Evolutionary conservation across 1,139 yeast species (phyloP), one percentile per base, ranked within the genome.

Genomic region (Cylindricascospora bacillispora): DNA sequence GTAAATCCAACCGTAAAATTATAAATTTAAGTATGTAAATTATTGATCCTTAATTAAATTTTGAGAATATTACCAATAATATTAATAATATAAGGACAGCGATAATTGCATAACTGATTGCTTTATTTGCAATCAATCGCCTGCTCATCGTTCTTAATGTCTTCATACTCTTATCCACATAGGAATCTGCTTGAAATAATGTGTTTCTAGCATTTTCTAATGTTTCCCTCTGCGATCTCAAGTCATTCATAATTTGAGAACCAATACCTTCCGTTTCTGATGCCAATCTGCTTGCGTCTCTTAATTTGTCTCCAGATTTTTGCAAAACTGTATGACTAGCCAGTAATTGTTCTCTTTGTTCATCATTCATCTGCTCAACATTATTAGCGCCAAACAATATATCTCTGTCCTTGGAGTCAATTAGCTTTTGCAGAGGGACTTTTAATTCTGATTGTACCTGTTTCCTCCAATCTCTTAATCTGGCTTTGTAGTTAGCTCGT

Each of bases 191-290:
- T 39, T 85, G 92, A 57, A 71, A 68, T 31, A 92, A 63, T 0
- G 93, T 82, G 44, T 74, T 75, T 52, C 97, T 70, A 11, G 95
- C 73, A 41, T 86, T 85, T 29, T 70, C 59, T 31, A 92, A 72
- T 49, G 93, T 97, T 48, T 92, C 98, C 35, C 98, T 65, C 59
- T 92, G 99, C 13, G 93, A 78, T 36, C 95, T 65, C 43, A 92
- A 63, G 54, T 89, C 95, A 47, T 76, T 76, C 55, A 92, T 67
- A 34, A 92, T 89, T 42, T 81, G 80, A 6, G 95, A 83, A 1
- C 99, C 99, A 31, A 92, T 73, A 26, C 67, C 66, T 54, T 89
- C 98, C 0, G 98, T 86, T 47, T 92, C 98, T 34, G 80, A 64
- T 3, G 98, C 98, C 4, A 86, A 64, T 39, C 97, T 66, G 42